phyloP scores from a whole-genome alignment of 768 basidiomycete species.

The Serpula lacrymans region DNA sequence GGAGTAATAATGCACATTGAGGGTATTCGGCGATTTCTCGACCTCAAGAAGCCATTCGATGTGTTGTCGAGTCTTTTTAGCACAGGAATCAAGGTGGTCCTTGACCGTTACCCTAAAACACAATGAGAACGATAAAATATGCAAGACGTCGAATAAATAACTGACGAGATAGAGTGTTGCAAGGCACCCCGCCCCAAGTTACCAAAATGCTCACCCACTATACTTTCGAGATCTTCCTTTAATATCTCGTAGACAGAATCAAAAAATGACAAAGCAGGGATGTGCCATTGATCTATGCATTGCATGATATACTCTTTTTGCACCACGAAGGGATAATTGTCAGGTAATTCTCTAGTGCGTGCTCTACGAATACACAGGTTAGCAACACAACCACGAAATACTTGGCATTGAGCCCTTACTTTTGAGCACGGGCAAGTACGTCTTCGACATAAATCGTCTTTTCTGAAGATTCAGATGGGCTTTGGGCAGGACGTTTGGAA shows the following conservation, averaged over 20 bases:
- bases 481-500: too few species aligned
- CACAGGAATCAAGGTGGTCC: slow-evolving; percentile 46
- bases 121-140: background rate
- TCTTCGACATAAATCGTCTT: slow-evolving; percentile 47
- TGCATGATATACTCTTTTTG: slow-evolving; percentile 46
- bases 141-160: slow-evolving; percentile 8
- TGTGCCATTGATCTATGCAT: slow-evolving; percentile 45
- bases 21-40: slow-evolving; percentile 47
- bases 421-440: slow-evolving; percentile 42
- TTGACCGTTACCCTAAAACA: slow-evolving; percentile 44
- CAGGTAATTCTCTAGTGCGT: slow-evolving; percentile 67
- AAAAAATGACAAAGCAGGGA: slow-evolving; percentile 46
- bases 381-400: background rate
- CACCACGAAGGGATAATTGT: slow-evolving; percentile 62
- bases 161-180: slow-evolving; percentile 46
- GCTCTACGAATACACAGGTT: too few species aligned
- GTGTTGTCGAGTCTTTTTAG: slow-evolving; percentile 33
- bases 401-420: slow-evolving; percentile 37
- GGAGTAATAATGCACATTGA: slow-evolving; percentile 49
- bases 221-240: slow-evolving; percentile 32
- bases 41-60: slow-evolving; percentile 49
- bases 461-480: background rate
- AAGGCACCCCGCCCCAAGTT: slow-evolving; percentile 51
- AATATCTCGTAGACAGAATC: slow-evolving; percentile 35
- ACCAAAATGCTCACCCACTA: slow-evolving; percentile 50